These are phyloP conservation scores for Backusella mclennaniae DNA, from an alignment of 192 early-diverging fungal species.

Conservation along the genomic window DNA sequence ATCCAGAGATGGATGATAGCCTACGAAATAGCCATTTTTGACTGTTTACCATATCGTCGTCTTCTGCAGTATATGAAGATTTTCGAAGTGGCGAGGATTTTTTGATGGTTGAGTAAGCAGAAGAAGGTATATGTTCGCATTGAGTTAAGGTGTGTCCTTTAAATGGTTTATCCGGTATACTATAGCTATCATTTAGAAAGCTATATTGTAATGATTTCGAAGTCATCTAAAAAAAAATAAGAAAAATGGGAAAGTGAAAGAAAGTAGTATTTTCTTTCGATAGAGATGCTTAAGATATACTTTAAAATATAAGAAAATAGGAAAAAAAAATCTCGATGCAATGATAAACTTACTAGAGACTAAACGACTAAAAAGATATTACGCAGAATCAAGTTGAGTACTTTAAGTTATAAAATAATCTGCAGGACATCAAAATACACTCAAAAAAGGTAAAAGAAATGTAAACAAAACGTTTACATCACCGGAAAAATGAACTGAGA, in stretches of 20 bases:
- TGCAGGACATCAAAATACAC: neutral
- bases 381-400: neutral
- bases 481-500: too few relatives aligned
- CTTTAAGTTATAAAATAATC: conserved; percentile 1
- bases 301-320: neutral
- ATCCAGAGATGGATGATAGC: neutral
- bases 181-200: neutral
- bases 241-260: neutral
- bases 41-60: neutral
- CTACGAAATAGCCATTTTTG: conserved; percentile 4
- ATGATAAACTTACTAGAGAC: conserved; percentile 5
- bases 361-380: neutral
- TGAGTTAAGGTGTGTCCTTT: neutral
- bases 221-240: neutral
- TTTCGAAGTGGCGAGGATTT: neutral
- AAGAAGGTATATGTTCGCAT: neutral
- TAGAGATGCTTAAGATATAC: neutral
- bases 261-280: neutral
- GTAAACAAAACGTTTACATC: neutral
- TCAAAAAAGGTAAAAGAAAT: neutral
- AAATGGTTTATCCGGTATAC: neutral
- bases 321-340: neutral
- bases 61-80: neutral
- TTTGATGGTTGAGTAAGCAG: neutral
- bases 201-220: neutral